Evolutionary conservation across 2,329 filamentous ascomycete species (phyloP).

Genomic region (Aspergillus aculeatinus): DNA sequence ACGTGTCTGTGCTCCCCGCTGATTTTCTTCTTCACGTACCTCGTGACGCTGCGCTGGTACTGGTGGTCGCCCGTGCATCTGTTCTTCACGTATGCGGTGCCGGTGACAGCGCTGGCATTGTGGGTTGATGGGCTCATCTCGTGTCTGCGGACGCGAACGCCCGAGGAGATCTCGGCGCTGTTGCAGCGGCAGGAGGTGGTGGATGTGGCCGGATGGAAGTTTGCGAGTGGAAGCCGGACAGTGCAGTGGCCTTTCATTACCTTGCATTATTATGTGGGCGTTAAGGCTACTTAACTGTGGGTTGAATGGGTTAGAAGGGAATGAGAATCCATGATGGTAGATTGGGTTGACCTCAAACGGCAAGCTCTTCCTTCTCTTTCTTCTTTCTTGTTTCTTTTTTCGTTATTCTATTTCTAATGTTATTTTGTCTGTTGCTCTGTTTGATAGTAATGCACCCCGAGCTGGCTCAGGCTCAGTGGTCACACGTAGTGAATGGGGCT

Average conservation of each 20-base stretch:
- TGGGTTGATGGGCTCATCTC: conserved; percentile 70
- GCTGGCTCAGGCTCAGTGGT: no score
- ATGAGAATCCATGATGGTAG: no score
- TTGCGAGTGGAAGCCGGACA: conserved; percentile 22
- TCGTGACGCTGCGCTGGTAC: conserved; percentile 24
- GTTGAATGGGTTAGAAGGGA: no score
- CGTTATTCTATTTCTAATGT: no score
- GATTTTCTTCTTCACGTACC: conserved; percentile 32
- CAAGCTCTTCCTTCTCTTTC: no score
- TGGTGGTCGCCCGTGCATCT: conserved; percentile 56
- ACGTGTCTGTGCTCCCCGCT: conserved; percentile 16
- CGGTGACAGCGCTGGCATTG: conserved; percentile 66
- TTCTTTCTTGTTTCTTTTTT: no score
- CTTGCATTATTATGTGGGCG: conserved; percentile 21
- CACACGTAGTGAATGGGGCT: no score
- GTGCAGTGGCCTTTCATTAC: conserved; percentile 21
- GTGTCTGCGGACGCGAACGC: conserved; percentile 64
- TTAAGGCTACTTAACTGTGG: neutral
- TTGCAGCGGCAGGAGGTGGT: conserved; percentile 40
- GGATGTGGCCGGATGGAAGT: conserved; percentile 17
- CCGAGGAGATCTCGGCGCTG: conserved; percentile 62
- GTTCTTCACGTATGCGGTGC: conserved; percentile 66
- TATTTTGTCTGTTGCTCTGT: no score
- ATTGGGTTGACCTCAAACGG: no score
- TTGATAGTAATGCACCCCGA: no score